Evolutionary conservation across 129 eudicot species (phyloP), one percentile per base, ranked within the genome.

Genomic region (sunflower (Helianthus annuus)): DNA sequence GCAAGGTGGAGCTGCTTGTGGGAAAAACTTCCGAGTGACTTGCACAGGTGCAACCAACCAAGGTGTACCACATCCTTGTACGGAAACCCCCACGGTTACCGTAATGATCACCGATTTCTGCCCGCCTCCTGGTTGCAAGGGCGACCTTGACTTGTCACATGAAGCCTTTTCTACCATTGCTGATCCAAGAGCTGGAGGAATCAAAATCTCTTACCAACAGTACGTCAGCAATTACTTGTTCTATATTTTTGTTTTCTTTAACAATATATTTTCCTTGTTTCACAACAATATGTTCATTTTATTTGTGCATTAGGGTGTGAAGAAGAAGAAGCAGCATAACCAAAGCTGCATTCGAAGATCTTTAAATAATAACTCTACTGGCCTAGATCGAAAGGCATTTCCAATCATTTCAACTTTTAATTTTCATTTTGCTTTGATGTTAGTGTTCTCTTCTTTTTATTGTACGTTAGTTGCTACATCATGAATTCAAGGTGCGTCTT

Each of bases 71-170:
- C 45, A 39, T 1, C 7, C 45, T 5, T 39, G 7, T 5, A 39
- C 45, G 7, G 7, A 5, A 9, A 39, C 22, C 51, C 39, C 77
- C 49, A 46, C 70, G 27, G 77, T 73, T 32, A 69, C 71, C 79
- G 16, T 46, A 46, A 46, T 19, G 22, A 19, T 19, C 22, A 19
- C 22, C 22, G 22, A 19, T 19, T 19, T 19, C 22, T 46, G 51
- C 51, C 81, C 81, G 17, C 68, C 84, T 3, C 73, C 80, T 11
- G 51, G 51, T 10, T 46, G 51, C 51, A 46, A 46, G 51, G 51
- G 51, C 14, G 14, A 46, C 51, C 14, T 46, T 46, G 64, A 59
- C 64, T 59, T 59, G 64, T 59, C 64, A 5, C 64, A 59, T 15
- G 64, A 59, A 24, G 42, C 64, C 42, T 59, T 59, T 59, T 59